Percentiles rank a stretch among this genome's conserved stretches.
phyloP scores from a whole-genome alignment of 208 protist species.

The Trypanosoma caninum region DNA sequence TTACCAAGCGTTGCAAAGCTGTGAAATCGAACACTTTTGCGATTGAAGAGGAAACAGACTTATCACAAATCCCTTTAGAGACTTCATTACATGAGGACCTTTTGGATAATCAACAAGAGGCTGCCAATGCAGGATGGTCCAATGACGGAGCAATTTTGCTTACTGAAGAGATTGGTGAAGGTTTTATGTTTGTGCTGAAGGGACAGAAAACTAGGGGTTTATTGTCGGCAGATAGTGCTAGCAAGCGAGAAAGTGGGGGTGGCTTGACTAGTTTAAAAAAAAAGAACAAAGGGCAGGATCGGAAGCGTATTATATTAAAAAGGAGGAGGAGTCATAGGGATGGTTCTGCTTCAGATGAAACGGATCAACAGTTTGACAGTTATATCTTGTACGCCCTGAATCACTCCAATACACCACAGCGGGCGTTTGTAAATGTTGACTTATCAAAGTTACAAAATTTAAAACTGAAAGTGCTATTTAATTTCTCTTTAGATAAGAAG shows the following conservation, averaged over 20 bases:
- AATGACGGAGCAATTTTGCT: slow-evolving; percentile 1
- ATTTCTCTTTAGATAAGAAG: neutral
- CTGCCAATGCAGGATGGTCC: too few relatives aligned
- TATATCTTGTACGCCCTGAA: slow-evolving; percentile 19
- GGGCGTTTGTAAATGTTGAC: slow-evolving; percentile 10
- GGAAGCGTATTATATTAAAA: neutral
- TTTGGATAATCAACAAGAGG: too few relatives aligned
- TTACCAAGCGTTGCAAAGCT: too few relatives aligned
- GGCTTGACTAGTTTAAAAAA: neutral
- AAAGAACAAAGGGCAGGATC: neutral
- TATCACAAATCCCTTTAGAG: too few relatives aligned
- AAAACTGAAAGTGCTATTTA: neutral
- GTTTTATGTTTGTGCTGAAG: slow-evolving; percentile 15
- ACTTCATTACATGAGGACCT: too few relatives aligned
- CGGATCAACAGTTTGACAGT: neutral
- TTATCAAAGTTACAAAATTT: slow-evolving; percentile 15
- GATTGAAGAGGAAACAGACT: too few relatives aligned
- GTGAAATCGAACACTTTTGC: too few relatives aligned
- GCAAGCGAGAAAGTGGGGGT: neutral
- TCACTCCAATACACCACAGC: neutral
- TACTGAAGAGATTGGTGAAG: slow-evolving; percentile 1
- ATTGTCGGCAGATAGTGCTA: too few relatives aligned
- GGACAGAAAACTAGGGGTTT: neutral
- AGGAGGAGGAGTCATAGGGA: neutral
- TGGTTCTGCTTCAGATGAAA: neutral